Evolutionary conservation across 2,329 filamentous ascomycete species (phyloP), one percentile per base, ranked within the genome.

Genomic region (Dothistroma pini): DNA sequence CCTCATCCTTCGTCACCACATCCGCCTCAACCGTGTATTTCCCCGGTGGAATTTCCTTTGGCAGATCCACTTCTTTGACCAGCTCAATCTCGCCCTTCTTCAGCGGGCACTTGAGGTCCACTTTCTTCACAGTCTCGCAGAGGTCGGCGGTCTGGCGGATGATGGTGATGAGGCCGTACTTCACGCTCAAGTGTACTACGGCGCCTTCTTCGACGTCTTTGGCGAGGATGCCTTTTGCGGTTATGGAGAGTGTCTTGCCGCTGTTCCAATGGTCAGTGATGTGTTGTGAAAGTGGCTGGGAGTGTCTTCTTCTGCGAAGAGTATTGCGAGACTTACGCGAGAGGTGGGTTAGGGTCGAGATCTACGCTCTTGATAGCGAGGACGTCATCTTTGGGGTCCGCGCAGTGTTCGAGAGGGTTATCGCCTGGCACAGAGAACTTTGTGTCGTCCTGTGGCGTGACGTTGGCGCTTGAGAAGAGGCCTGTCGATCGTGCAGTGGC

Each of bases 141-240:
- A 97, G 84, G 73, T 96, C 89, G 71, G 88, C 87, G 68, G 83
- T 84, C 67, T 89, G 89, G 76, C 85, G 90, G 76, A 99, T 86
- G 66, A 99, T 84, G 58, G 87, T 90, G 76, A 99, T 97, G 67
- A 96, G 82, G 63, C 93, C 93, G 76, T 96, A 97, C 80, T 96
- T 97, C 78, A 99, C 93, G 68, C 87, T 84, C 47, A 99, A 76
- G 53, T 88, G 82, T 64, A 97, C 89, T 70, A 90, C 91, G 62
- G 93, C 91, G 61, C 91, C 93, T 61, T 91, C 75, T 58, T 86
- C 84, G 66, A 99, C 86, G 56, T 82, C 78, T 72, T 96, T 78
- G 68, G 83, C 83, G 66, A 97, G 84, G n/a, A 80, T 85, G 60
- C 93, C 95, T 34, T 79, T 82, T 52, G 93, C 95, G 66, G 86